These are phyloP conservation scores for Hymenoscyphus fructigenus DNA, from an alignment of 2,329 filamentous ascomycete species.

Conservation along the genomic window DNA sequence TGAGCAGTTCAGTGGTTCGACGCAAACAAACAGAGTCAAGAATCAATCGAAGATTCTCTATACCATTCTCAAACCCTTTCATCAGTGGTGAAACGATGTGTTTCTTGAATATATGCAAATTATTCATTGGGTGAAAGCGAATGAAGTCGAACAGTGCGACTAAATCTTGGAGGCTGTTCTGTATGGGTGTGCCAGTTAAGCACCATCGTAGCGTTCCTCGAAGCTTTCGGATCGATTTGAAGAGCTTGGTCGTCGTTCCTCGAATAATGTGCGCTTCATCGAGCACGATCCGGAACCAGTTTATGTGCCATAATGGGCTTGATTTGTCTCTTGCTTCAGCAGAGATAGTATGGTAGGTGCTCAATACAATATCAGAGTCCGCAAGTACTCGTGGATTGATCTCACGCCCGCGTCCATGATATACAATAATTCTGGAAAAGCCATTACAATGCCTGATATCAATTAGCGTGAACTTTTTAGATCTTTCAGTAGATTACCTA, in stretches of 20 bases:
- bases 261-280: conserved; percentile 55
- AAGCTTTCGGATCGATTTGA: conserved; percentile 45
- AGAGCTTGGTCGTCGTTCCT: conserved; percentile 46
- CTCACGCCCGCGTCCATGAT: conserved; percentile 40
- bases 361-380: conserved; percentile 44
- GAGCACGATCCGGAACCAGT: conserved; percentile 45
- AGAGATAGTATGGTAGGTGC: conserved; percentile 48
- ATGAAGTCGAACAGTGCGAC: conserved; percentile 33
- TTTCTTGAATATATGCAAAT: conserved; percentile 16
- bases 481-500: not conserved
- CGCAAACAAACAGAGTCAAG: conserved; percentile 43
- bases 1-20: conserved; percentile 42
- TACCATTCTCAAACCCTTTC: conserved; percentile 25
- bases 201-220: conserved; percentile 42
- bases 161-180: conserved; percentile 37
- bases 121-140: conserved; percentile 13
- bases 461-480: not conserved
- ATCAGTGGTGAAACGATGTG: conserved; percentile 24
- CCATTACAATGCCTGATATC: conserved; percentile 37
- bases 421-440: conserved; percentile 28
- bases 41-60: conserved; percentile 36
- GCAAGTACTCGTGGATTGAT: conserved; percentile 32
- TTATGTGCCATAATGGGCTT: conserved; percentile 37
- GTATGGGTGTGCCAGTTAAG: conserved; percentile 32
- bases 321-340: conserved; percentile 35